Conservation (phyloP, 805 yeast genomes). For the Saccharomyces kudriavzevii region DNA sequence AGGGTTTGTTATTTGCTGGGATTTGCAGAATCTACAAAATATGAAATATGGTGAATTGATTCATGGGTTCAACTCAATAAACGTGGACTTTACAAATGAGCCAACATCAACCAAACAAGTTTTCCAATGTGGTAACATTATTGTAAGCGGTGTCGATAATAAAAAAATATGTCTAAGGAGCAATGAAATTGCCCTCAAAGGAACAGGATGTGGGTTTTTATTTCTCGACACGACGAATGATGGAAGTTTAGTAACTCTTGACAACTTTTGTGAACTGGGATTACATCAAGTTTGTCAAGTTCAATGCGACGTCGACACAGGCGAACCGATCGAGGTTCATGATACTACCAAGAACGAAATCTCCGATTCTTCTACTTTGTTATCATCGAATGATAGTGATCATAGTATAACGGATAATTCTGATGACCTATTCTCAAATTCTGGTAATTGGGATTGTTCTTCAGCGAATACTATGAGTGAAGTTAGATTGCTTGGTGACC, state of each 20-base stretch:
- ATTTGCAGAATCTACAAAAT: slow-evolving; percentile 11
- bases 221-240: slow-evolving; percentile 10
- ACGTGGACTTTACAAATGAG: slow-evolving; percentile 1
- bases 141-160: slow-evolving; percentile 9
- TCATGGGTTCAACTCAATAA: slow-evolving; percentile 16
- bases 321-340: background rate
- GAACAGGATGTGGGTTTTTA: slow-evolving; percentile 3
- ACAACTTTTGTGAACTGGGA: slow-evolving; percentile 17
- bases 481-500: background rate
- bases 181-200: slow-evolving; percentile 3
- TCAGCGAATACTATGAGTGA: background rate
- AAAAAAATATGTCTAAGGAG: slow-evolving; percentile 1
- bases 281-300: slow-evolving; percentile 19
- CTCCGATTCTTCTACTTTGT: background rate
- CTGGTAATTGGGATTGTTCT: background rate
- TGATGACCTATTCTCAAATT: background rate
- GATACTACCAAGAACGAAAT: background rate
- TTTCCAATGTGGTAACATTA: slow-evolving; percentile 24
- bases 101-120: slow-evolving; percentile 6
- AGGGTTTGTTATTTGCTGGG: slow-evolving; percentile 22
- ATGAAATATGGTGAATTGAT: slow-evolving; percentile 15
- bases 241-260: slow-evolving; percentile 12
- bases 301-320: slow-evolving; percentile 5
- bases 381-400: background rate
- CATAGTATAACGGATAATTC: background rate